Percentiles rank a stretch among this genome's conserved stretches.
These are phyloP conservation scores for Nitzschia sp. DNA, from an alignment of 108 stramenopile species.

Conservation along the genomic window DNA sequence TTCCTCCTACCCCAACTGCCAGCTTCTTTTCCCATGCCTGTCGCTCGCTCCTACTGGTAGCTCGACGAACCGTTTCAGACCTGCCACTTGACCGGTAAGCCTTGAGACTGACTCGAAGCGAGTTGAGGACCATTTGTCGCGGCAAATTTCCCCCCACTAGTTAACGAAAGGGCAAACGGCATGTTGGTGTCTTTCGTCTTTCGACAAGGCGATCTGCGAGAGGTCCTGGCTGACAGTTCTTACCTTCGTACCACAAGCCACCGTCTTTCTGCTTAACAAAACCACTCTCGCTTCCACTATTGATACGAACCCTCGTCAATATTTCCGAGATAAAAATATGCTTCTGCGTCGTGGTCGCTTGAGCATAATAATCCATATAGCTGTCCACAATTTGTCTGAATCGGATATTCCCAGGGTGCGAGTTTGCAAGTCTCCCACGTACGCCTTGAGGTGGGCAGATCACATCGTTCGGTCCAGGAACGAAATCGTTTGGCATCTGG, in stretches of 20 bases:
- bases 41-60: neutral
- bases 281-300: slow-evolving; percentile 6
- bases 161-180: neutral
- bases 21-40: too few relatives aligned
- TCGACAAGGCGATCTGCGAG: neutral
- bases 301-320: neutral
- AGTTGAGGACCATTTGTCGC: slow-evolving; percentile 18
- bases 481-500: neutral
- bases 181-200: neutral
- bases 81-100: slow-evolving; percentile 12
- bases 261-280: slow-evolving; percentile 12
- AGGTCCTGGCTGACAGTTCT: neutral
- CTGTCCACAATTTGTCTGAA: slow-evolving; percentile 7
- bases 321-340: slow-evolving; percentile 12
- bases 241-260: slow-evolving; percentile 18
- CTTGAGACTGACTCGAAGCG: slow-evolving; percentile 18
- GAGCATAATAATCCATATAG: slow-evolving; percentile 1
- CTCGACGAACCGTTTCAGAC: slow-evolving; percentile 10
- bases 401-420: slow-evolving; percentile 15
- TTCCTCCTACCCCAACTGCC: too few relatives aligned
- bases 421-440: slow-evolving; percentile 5
- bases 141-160: slow-evolving; percentile 14
- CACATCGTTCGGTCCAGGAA: slow-evolving; percentile 1
- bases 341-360: slow-evolving; percentile 4
- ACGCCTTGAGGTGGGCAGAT: too few relatives aligned